Conservation (phyloP, 495 filamentous ascomycete genomes). For the Acidomyces sp. region DNA sequence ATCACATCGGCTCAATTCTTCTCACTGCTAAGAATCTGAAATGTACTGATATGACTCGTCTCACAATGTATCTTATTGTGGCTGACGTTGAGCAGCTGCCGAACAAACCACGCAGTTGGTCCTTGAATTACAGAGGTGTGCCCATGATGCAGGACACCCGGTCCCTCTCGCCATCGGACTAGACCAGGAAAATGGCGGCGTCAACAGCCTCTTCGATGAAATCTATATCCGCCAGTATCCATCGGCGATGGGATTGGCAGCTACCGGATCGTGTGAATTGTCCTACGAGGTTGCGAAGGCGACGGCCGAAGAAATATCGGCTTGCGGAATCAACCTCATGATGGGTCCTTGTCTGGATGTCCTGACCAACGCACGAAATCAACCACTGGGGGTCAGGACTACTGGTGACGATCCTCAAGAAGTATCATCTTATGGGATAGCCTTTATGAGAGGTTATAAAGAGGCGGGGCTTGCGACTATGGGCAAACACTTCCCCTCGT, state of each 20-base stretch:
- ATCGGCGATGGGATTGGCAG: constrained; percentile 80
- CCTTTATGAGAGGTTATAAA: constrained; percentile 79
- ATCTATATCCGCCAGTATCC: constrained; percentile 85
- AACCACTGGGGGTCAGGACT: constrained; percentile 72
- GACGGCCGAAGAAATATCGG: constrained; percentile 71
- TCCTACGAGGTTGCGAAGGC: constrained; percentile 74
- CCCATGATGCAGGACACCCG: constrained; percentile 71
- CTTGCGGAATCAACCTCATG: constrained; percentile 83
- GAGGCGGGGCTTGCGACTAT: constrained; percentile 73
- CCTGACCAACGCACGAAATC: constrained; percentile 73
- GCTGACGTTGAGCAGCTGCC: constrained; percentile 44
- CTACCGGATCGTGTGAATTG: constrained; percentile 62
- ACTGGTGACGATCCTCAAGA: constrained; percentile 80
- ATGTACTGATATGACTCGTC: constrained; percentile 37
- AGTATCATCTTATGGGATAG: constrained; percentile 73
- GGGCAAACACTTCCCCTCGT: constrained; percentile 87
- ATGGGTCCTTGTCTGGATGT: constrained; percentile 85
- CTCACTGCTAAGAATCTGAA: constrained; percentile 84
- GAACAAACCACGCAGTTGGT: constrained; percentile 70
- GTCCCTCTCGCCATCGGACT: constrained; percentile 72
- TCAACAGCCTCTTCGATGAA: constrained; percentile 86
- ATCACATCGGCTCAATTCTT: constrained; percentile 72
- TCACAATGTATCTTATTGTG: neutral
- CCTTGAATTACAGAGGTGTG: constrained; percentile 75
- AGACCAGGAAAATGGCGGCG: constrained; percentile 89